Evolutionary conservation across 2,329 filamentous ascomycete genomes (phyloP).

Genomic region (Epichloe sylvatica): DNA sequence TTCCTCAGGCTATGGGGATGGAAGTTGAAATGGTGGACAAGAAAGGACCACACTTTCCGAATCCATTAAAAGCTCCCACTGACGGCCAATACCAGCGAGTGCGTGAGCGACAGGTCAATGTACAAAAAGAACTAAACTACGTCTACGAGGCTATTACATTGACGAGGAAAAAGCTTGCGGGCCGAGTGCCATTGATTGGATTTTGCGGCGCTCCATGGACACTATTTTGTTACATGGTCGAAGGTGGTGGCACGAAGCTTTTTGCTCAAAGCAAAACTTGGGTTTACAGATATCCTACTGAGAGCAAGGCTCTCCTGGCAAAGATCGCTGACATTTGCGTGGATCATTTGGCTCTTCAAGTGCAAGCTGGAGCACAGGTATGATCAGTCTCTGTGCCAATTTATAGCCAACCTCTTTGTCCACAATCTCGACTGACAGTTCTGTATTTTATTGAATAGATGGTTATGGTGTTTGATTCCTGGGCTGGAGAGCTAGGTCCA

Average conservation of each 20-base stretch:
- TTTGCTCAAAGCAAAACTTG: slow-evolving; percentile 92
- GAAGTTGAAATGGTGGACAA: slow-evolving; percentile 96
- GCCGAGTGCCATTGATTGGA: slow-evolving; percentile 82
- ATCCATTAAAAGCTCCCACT: slow-evolving; percentile 63
- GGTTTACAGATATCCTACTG: slow-evolving; percentile 79
- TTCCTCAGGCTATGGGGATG: slow-evolving; percentile 97
- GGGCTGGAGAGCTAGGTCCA: slow-evolving; percentile 88
- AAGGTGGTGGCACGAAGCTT: slow-evolving; percentile 89
- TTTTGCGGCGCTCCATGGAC: slow-evolving; percentile 98
- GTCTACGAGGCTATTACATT: slow-evolving; percentile 92
- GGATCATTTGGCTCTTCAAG: slow-evolving; percentile 84
- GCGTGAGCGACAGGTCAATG: slow-evolving; percentile 66
- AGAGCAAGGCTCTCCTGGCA: slow-evolving; percentile 65
- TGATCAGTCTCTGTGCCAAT: slow-evolving; percentile 5
- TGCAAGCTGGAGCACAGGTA: slow-evolving; percentile 82
- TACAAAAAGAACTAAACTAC: slow-evolving; percentile 73
- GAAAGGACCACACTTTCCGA: slow-evolving; percentile 88
- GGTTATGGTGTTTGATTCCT: slow-evolving; percentile 95
- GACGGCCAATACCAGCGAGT: slow-evolving; percentile 74
- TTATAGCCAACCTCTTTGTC: background rate
- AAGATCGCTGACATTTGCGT: slow-evolving; percentile 93
- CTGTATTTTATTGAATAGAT: slow-evolving; percentile 35
- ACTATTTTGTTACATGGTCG: slow-evolving; percentile 95
- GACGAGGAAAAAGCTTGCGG: slow-evolving; percentile 74
- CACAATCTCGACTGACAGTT: background rate